Base-by-base conservation (phyloP, 31 red algal genomes). In the Porphyra umbilicalis region DNA sequence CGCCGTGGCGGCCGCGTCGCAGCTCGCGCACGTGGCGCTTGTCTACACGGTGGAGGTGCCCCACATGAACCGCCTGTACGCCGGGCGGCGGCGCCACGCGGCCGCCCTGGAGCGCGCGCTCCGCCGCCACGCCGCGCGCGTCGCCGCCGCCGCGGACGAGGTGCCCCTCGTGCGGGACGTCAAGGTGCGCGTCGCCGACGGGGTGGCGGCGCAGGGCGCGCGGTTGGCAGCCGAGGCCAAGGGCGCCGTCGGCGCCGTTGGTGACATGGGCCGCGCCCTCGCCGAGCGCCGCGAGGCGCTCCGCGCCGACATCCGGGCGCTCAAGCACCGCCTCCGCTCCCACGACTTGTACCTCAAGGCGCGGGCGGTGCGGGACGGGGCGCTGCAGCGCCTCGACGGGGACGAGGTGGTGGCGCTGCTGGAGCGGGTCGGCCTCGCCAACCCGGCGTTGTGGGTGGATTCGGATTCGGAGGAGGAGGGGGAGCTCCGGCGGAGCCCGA, bases 11-110 rank as follows among this genome's bases (percentile, higher is more conserved):
- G 25, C 88, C 34, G 39, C 89, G 42, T 99, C 90, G 25, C 90
- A 99, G 79, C 79, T 77, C 14, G 74, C 88, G 29, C 86, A 94
- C 57, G 38, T 93, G 30, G 31, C 91, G 33, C 96, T 99, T 87
- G 80, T 91, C 42, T 35, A 78, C 34, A 39, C 76, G 6, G 83
- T 92, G 20, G 97, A 99, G 83, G 80, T 87, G 38, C 81, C 88
- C 13, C 92, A 99, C 80, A 91, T 96, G 32, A 85, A 85, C 37
- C 40, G 87, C 39, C 82, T 81, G 76, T 97, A 97, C 77, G 76
- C 79, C 33, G n/a, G n/a, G n/a, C 37, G 71, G 13, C 34, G 79
- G 36, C 82, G 89, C 39, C 39, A 91, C 34, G 80, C 83, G 18
- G 90, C 95, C 29, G 88, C 94, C 30, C 85, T 96, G 35, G 94